These are phyloP conservation scores for Lactarius deliciosus DNA, from an alignment of 768 basidiomycete species.

Conservation along the genomic window DNA sequence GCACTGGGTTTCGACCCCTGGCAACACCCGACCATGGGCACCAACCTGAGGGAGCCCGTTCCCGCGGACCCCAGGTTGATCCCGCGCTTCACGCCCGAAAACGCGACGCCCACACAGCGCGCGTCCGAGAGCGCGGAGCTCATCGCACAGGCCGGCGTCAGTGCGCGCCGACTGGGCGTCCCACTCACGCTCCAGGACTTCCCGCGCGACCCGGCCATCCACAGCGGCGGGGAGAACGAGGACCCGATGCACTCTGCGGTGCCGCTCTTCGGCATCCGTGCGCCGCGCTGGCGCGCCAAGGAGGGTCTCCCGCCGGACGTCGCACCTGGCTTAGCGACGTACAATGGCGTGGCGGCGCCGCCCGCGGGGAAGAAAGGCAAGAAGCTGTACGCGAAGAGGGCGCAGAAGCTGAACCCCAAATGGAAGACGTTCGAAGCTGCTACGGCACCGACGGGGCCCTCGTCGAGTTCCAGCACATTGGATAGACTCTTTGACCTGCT, in stretches of 20 bases:
- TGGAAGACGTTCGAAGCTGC: not conserved
- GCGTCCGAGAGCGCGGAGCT: constrained; percentile 15
- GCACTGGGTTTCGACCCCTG: constrained; percentile 16
- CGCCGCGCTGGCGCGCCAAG: constrained; percentile 18
- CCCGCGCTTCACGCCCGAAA: constrained; percentile 12
- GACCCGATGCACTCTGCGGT: constrained; percentile 10
- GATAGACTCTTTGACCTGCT: not conserved
- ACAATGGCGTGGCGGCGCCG: not conserved
- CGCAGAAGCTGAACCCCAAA: not conserved
- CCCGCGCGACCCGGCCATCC: constrained; percentile 4
- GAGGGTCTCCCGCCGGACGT: not conserved
- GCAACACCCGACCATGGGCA: constrained; percentile 19
- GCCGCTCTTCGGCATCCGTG: constrained; percentile 13
- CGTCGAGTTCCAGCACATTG: not conserved
- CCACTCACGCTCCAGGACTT: constrained; percentile 21
- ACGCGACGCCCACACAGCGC: constrained; percentile 2
- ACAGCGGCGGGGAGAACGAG: not conserved
- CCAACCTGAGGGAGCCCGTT: constrained; percentile 25
- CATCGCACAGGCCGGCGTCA: constrained; percentile 16
- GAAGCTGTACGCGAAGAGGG: not conserved
- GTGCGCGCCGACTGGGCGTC: constrained; percentile 15
- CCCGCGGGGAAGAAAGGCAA: not conserved
- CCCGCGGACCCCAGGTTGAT: constrained; percentile 17
- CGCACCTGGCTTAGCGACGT: not conserved
- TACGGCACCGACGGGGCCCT: not conserved